Base-by-base conservation (phyloP, 495 filamentous ascomycete genomes). In the Xylaria nigripes region DNA sequence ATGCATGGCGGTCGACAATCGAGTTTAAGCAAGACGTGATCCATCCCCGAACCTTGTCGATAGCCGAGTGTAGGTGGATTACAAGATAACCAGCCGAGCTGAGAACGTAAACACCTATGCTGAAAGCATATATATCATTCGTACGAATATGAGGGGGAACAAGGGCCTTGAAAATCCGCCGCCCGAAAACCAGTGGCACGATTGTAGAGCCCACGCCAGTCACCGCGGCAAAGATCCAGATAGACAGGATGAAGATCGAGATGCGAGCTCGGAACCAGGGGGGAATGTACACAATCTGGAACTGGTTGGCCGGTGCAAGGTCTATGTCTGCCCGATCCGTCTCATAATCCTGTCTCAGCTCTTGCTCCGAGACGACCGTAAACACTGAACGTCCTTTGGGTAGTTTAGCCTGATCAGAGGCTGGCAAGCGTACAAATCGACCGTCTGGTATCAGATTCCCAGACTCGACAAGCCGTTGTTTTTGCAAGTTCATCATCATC, bases 81-180 rank as follows among this genome's bases (percentile, higher is more conserved):
- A 79, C 58, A 24, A 75, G 60, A 65, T 87, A 91, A 13, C 76
- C 70, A 13, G 80, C 61, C 5, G 79, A 78, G 48, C 87, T 87
- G 23, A 93, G 76, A 16, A 88, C 72, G 62, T 90, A 92, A 51
- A 92, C 76, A 18, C 93, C 93, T 34, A 89, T 81, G 45, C 88
- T 93, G 68, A 95, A 95, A 10, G 94, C 92, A 66, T 99, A 97
- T 32, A 99, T 85, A 66, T 99, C 93, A 67, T 96, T 97, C 64
- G 89, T 83, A 18, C 83, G 81, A 34, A 86, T 75, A 41, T 84
- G 74, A 16, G 70, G 64, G 15, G 87, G 85, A 44, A 93, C 80
- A 16, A 86, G 71, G 7, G 73, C 67, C 23, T 81, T 76, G 62
- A 96, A 85, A 49, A 96, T 74, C 50, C 70, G 74, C 15, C 93